phyloP scores from a whole-genome alignment of 371 early-diverging fungal species.

The Fennellomyces sp. region DNA sequence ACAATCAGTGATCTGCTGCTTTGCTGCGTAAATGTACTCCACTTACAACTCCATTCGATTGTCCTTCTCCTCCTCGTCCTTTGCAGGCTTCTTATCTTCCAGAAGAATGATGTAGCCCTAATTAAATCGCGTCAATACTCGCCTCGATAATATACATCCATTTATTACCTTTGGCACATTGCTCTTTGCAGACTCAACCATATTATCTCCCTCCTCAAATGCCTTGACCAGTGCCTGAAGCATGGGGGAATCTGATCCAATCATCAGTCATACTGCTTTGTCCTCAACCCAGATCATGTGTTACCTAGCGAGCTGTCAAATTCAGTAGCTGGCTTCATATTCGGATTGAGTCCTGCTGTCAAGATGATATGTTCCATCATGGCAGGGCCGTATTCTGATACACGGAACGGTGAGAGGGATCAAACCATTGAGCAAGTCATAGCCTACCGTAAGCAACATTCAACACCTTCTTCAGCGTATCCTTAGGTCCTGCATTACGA shows the following conservation, averaged over 20 bases:
- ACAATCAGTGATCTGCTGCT: not conserved
- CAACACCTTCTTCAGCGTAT: constrained; percentile 77
- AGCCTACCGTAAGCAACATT: constrained; percentile 66
- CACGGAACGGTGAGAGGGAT: not conserved
- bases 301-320: constrained; percentile 58
- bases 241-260: constrained; percentile 29
- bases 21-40: not conserved
- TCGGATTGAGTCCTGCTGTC: constrained; percentile 71
- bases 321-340: constrained; percentile 57
- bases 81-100: constrained; percentile 47
- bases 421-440: not conserved
- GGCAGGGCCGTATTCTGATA: constrained; percentile 81
- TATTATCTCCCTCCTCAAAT: constrained; percentile 59
- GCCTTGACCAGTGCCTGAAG: constrained; percentile 34
- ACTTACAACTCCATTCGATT: constrained; percentile 55
- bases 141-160: too few relatives aligned
- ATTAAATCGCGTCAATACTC: not conserved
- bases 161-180: constrained; percentile 32
- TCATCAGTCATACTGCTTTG: not conserved
- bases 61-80: constrained; percentile 40
- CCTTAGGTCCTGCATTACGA: constrained; percentile 67
- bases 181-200: constrained; percentile 54
- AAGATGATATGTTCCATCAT: constrained; percentile 87
- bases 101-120: constrained; percentile 65
- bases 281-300: too few relatives aligned